Evolutionary conservation across 2,329 filamentous ascomycete genomes (phyloP).

Genomic region (Fulvia fulva): DNA sequence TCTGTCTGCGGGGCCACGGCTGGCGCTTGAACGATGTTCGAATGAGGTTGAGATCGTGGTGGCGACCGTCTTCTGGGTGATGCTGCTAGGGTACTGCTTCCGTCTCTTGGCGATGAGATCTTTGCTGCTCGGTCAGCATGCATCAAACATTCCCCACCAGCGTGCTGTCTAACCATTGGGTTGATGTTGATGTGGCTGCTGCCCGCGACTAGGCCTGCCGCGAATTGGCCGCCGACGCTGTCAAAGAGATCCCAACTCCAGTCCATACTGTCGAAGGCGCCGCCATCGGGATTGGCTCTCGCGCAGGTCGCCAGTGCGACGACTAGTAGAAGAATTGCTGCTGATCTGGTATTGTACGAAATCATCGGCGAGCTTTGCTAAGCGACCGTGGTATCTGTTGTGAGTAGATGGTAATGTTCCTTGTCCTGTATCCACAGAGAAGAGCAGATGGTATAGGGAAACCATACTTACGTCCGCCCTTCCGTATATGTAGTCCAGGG

Average conservation of each 20-base stretch:
- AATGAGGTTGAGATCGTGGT: not conserved
- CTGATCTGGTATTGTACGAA: not conserved
- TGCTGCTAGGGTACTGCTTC: not conserved
- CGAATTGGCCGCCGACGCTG: slow-evolving; percentile 7
- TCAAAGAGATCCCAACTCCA: slow-evolving; percentile 1
- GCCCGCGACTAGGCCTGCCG: not conserved
- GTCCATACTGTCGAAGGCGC: slow-evolving; percentile 5
- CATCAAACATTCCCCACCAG: not conserved
- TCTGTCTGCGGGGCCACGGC: not conserved
- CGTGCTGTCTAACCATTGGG: slow-evolving; percentile 1
- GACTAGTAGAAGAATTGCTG: not conserved
- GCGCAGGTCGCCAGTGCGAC: slow-evolving; percentile 1
- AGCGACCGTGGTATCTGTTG: not conserved
- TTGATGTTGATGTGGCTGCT: not conserved
- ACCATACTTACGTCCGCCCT: slow-evolving; percentile 1
- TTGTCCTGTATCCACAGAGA: not conserved
- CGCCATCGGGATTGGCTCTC: slow-evolving; percentile 1
- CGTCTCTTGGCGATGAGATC: not conserved
- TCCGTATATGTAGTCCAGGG: slow-evolving; percentile 1
- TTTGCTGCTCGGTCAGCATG: not conserved
- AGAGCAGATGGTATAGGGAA: not conserved
- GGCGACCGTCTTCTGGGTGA: not conserved
- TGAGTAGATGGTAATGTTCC: not conserved
- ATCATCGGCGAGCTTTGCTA: slow-evolving; percentile 1
- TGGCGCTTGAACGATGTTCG: not conserved